Evolutionary conservation across 2,329 filamentous ascomycete genomes (phyloP).

Genomic region (Teratosphaeria nubilosa): DNA sequence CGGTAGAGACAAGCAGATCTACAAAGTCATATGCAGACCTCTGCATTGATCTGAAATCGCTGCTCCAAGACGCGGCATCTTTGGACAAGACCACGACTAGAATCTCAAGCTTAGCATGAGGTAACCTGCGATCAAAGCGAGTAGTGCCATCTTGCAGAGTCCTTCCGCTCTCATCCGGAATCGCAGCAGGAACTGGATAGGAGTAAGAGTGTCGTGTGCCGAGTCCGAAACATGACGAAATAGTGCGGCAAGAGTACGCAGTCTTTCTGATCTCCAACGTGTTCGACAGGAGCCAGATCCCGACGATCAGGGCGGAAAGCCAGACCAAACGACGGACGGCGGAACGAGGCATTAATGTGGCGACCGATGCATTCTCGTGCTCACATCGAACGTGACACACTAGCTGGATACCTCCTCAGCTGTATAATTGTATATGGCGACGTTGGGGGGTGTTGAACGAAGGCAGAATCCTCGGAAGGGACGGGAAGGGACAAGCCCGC

Average conservation of each 20-base stretch:
- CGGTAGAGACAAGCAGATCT: slow-evolving; percentile 7
- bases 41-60: slow-evolving; percentile 9
- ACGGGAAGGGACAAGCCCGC: too few species aligned
- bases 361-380: not conserved
- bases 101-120: slow-evolving; percentile 2
- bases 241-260: slow-evolving; percentile 8
- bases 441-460: too few species aligned
- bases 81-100: slow-evolving; percentile 7
- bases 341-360: not conserved
- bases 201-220: not conserved
- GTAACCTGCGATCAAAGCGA: slow-evolving; percentile 2
- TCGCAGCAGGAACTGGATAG: not conserved
- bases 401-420: too few species aligned
- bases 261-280: slow-evolving; percentile 5
- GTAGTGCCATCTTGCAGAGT: slow-evolving; percentile 7
- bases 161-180: not conserved
- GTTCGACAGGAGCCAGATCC: slow-evolving; percentile 3
- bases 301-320: not conserved
- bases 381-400: not conserved
- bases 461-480: too few species aligned
- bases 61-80: slow-evolving; percentile 10
- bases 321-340: not conserved
- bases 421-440: too few species aligned
- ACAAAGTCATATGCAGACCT: slow-evolving; percentile 7
- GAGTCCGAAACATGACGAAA: slow-evolving; percentile 6